Conservation (phyloP, 2,329 filamentous ascomycete species). For the Pseudocercospora eumusae region DNA sequence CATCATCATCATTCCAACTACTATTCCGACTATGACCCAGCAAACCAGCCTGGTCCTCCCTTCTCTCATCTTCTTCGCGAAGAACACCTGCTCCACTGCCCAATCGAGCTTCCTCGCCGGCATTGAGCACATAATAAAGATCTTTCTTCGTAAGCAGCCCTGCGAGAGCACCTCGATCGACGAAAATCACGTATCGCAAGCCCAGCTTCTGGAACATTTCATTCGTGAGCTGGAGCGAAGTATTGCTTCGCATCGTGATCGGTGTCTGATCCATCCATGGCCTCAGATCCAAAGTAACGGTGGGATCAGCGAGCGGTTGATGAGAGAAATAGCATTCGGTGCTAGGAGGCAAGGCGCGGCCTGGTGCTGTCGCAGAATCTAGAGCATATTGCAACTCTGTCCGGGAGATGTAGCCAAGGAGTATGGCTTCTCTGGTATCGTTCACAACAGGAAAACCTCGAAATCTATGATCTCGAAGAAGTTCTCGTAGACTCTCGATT, state of each 20-base stretch:
- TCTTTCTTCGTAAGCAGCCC: constrained; percentile 96
- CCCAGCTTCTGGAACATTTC: constrained; percentile 95
- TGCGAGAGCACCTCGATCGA: constrained; percentile 75
- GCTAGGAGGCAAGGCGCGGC: constrained; percentile 63
- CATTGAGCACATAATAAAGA: constrained; percentile 89
- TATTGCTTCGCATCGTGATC: constrained; percentile 77
- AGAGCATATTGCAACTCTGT: constrained; percentile 85
- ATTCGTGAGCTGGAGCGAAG: constrained; percentile 79
- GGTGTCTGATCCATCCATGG: constrained; percentile 99
- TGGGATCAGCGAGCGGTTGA: constrained; percentile 76
- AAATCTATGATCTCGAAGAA: constrained; percentile 74
- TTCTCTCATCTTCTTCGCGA: constrained; percentile 41
- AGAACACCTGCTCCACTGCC: constrained; percentile 39
- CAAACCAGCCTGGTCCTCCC: constrained; percentile 45
- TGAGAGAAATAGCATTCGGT: constrained; percentile 84
- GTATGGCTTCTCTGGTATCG: constrained; percentile 71
- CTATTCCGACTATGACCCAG: constrained; percentile 28
- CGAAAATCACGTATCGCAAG: constrained; percentile 84
- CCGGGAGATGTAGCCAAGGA: constrained; percentile 92
- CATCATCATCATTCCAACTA: constrained; percentile 11
- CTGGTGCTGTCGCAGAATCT: constrained; percentile 58
- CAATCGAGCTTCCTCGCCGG: constrained; percentile 50
- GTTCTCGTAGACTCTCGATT: constrained; percentile 68
- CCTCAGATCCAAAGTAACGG: constrained; percentile 77
- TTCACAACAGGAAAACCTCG: constrained; percentile 91